Conservation (phyloP, 371 early-diverging fungal species). For the Rhizopus sp. region DNA sequence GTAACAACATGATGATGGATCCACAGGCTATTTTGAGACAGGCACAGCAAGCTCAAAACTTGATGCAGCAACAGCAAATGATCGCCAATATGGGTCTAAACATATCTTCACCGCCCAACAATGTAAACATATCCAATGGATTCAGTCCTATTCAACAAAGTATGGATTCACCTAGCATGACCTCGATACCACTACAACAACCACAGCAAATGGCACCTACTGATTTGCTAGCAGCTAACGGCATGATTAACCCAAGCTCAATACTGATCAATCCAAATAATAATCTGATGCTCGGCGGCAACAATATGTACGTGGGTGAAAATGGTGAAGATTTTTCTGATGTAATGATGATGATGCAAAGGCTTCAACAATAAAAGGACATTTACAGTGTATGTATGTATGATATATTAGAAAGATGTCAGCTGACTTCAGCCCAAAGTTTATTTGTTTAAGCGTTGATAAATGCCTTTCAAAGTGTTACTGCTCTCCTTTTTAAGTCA, state of each 20-base stretch:
- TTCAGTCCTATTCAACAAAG: conserved; percentile 26
- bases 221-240: conserved; percentile 31
- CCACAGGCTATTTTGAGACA: conserved; percentile 32
- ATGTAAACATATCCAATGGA: conserved; percentile 18
- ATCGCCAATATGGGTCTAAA: conserved; percentile 26
- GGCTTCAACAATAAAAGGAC: conserved; percentile 35
- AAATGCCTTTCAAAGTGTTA: too few species aligned
- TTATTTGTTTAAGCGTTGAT: too few species aligned
- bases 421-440: too few species aligned
- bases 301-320: conserved; percentile 10
- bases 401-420: too few species aligned
- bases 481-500: too few species aligned
- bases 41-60: conserved; percentile 24
- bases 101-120: conserved; percentile 8
- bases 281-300: conserved; percentile 24
- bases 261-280: conserved; percentile 32
- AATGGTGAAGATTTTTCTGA: conserved; percentile 32
- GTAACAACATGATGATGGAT: conserved; percentile 20
- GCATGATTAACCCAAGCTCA: conserved; percentile 32
- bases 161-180: conserved; percentile 29
- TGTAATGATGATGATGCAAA: conserved; percentile 46
- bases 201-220: conserved; percentile 30
- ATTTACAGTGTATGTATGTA: too few species aligned
- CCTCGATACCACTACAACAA: conserved; percentile 26
- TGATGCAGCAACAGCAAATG: conserved; percentile 30